Evolutionary conservation across 2,329 filamentous ascomycete species (phyloP).

Genomic region (Sarocladium kiliense): DNA sequence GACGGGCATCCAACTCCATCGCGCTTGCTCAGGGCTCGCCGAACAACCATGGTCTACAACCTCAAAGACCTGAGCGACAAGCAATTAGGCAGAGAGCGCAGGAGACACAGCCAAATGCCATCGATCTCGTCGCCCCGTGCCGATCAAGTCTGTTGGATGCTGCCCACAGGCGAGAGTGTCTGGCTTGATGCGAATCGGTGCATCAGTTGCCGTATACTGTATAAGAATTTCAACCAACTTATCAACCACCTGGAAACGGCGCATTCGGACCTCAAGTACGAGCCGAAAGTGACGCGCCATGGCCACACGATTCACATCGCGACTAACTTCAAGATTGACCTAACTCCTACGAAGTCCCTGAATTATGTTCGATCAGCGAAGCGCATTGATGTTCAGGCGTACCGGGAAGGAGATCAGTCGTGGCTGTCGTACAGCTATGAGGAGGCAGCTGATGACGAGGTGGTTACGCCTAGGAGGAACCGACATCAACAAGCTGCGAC

Average conservation of each 20-base stretch:
- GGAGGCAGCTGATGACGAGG: not conserved
- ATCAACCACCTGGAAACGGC: constrained; percentile 40
- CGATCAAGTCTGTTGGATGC: constrained; percentile 40
- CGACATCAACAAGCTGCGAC: constrained; percentile 6
- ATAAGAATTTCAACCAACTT: constrained; percentile 43
- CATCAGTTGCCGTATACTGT: constrained; percentile 42
- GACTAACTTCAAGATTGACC: constrained; percentile 20
- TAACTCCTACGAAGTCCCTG: constrained; percentile 30
- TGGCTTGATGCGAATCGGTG: constrained; percentile 45
- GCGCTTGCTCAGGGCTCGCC: constrained; percentile 43
- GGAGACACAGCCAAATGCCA: constrained; percentile 20
- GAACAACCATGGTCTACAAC: constrained; percentile 50
- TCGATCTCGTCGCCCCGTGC: not conserved
- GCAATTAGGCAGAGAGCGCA: constrained; percentile 47
- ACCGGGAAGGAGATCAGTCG: constrained; percentile 38
- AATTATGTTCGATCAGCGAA: constrained; percentile 37
- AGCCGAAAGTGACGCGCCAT: constrained; percentile 29
- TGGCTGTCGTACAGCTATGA: constrained; percentile 25
- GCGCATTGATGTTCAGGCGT: constrained; percentile 39
- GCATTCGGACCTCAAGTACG: constrained; percentile 42
- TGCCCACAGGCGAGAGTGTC: constrained; percentile 38
- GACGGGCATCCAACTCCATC: constrained; percentile 47
- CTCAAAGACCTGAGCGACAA: constrained; percentile 54
- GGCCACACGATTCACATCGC: constrained; percentile 35
- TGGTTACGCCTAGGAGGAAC: constrained; percentile 3